Evolutionary conservation across 306 rosid species (phyloP).

Genomic region (Crotalaria pallida): DNA sequence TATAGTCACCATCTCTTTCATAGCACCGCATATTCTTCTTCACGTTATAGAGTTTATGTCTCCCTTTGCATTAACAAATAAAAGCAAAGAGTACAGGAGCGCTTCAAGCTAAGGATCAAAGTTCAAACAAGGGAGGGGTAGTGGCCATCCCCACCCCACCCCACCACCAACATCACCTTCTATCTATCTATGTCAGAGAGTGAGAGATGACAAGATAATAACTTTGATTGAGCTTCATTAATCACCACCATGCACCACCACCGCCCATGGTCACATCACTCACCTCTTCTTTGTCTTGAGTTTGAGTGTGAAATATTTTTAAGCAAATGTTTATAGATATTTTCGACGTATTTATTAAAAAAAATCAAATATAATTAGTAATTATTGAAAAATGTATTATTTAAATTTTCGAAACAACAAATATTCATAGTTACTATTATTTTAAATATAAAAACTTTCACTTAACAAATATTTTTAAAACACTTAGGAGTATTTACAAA

Average conservation of each 20-base stretch:
- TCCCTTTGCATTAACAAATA: constrained; percentile 29
- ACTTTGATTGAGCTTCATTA: neutral
- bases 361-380: too few relatives aligned
- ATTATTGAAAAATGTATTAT: too few relatives aligned
- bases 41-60: constrained; percentile 10
- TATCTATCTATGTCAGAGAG: neutral
- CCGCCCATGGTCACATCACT: constrained; percentile 15
- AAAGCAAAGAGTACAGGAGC: constrained; percentile 14
- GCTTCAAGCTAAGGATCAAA: neutral
- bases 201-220: neutral
- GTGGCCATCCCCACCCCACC: constrained; percentile 9
- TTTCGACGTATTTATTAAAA: too few relatives aligned
- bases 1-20: constrained; percentile 4
- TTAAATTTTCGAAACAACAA: too few relatives aligned
- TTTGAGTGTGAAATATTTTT: neutral
- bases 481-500: too few relatives aligned
- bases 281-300: neutral
- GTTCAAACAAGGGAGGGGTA: neutral
- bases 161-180: neutral
- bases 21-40: constrained; percentile 1
- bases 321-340: too few relatives aligned
- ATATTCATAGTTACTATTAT: too few relatives aligned
- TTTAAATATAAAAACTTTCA: too few relatives aligned
- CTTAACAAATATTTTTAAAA: too few relatives aligned
- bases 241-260: constrained; percentile 24